Evolutionary conservation across 345 rosid genomes (phyloP).

Genomic region (Rubroshorea leprosula): DNA sequence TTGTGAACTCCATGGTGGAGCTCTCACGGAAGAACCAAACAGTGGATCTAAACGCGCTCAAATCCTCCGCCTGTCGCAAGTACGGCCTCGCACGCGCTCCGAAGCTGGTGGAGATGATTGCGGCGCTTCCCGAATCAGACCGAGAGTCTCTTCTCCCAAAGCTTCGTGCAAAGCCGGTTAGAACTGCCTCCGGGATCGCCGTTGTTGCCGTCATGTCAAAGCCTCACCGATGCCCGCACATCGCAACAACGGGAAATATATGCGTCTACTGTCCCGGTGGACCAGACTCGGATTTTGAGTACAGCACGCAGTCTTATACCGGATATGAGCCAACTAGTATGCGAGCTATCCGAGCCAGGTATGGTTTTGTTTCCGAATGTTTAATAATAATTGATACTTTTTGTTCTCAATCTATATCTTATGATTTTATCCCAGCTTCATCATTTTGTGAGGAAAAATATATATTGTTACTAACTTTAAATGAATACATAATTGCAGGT

Average conservation of each 20-base stretch:
- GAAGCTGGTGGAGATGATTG: conserved; percentile 97
- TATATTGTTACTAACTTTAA: too few relatives aligned
- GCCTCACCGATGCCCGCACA: conserved; percentile 97
- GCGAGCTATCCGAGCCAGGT: conserved; percentile 99
- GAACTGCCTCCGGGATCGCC: conserved; percentile 97
- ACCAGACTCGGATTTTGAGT: conserved; percentile 98
- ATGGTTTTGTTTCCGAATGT: not conserved
- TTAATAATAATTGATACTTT: too few relatives aligned
- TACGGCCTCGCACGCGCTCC: conserved; percentile 93
- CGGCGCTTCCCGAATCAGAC: conserved; percentile 90
- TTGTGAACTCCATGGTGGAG: conserved; percentile 86
- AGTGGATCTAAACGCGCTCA: conserved; percentile 88
- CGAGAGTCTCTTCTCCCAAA: conserved; percentile 87
- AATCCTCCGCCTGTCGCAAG: conserved; percentile 89
- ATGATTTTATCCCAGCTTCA: too few relatives aligned
- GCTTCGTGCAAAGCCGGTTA: conserved; percentile 93
- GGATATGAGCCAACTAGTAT: conserved; percentile 99
- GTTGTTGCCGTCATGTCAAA: conserved; percentile 98
- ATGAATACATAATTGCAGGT: conserved; percentile 51
- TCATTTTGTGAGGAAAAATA: too few relatives aligned
- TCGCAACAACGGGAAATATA: conserved; percentile 93
- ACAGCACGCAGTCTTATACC: conserved; percentile 96
- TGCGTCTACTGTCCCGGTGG: conserved; percentile 98
- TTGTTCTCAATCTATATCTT: too few relatives aligned
- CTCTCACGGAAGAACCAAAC: conserved; percentile 88